A percentile compares a stretch with the other conserved stretches of the same genome.
Evolutionary conservation across 441 rosid genomes (phyloP).

Genomic region (Adansonia gregorii): DNA sequence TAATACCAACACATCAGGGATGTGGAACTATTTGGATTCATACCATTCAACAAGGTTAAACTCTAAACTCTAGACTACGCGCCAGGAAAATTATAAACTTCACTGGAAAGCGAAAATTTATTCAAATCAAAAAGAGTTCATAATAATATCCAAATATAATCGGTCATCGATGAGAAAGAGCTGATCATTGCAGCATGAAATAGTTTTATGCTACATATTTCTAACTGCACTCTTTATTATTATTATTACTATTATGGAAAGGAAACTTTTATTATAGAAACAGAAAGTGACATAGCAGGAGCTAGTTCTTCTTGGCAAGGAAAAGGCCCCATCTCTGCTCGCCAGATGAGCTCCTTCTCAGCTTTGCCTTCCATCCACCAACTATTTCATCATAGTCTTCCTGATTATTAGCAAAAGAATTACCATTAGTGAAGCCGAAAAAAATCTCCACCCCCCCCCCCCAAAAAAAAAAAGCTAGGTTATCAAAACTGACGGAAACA

Average conservation of each 20-base stretch:
- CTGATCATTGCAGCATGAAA: background rate
- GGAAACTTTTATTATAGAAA: background rate
- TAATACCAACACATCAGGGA: background rate
- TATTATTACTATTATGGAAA: background rate
- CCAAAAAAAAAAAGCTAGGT: background rate
- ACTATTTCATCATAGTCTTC: constrained; percentile 87
- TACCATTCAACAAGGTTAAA: background rate
- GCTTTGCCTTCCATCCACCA: constrained; percentile 93
- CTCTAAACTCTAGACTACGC: background rate
- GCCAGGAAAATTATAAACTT: background rate
- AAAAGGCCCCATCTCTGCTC: constrained; percentile 94
- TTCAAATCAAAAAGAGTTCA: background rate
- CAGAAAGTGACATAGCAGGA: constrained; percentile 4
- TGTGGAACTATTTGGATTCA: background rate
- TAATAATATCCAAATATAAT: background rate
- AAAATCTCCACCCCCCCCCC: too few species aligned
- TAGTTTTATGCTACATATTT: background rate
- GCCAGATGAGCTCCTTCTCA: constrained; percentile 67
- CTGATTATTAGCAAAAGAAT: constrained; percentile 41
- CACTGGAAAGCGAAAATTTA: background rate
- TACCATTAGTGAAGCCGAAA: too few species aligned
- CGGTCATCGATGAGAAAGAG: background rate
- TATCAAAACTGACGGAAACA: constrained; percentile 14
- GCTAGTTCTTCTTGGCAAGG: constrained; percentile 61
- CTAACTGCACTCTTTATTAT: background rate